Base-by-base conservation (phyloP, 192 early-diverging fungal genomes). In the Lunasporangiospora selenospora region DNA sequence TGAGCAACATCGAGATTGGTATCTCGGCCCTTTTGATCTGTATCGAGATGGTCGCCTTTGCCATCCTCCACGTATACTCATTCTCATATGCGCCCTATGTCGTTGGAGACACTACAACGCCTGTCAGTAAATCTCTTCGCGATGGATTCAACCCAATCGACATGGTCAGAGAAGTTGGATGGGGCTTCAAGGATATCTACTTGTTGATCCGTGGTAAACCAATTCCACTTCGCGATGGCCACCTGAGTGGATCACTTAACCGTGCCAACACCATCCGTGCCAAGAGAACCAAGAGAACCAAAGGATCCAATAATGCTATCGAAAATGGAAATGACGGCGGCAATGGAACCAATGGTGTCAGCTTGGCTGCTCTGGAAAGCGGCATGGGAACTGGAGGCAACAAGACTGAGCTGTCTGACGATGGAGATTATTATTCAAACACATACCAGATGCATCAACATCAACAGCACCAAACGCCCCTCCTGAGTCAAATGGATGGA, bases 41-140 rank as follows among this genome's bases (percentile, higher is more conserved):
- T 49, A 31, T 79, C 16, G 77, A 79, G 55, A 79, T 79, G 77
- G 71, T 75, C 11, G 32, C 69, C 55, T 79, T 79, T 63, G 52
- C 77, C 8, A 62, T 79, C 24, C 5, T 79, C 9, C 77, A 79
- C 37, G 48, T 67, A 26, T 60, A 54, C 42, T 73, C 77, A 9
- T 79, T 79, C 61, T 26, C 47, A n/a, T 79, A 79, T 33, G 16
- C 6, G 11, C 48, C 38, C 11, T 79, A 79, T 41, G 33, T 60
- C 13, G 32, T 57, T 19, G 4, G 30, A 6, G 41, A 41, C 7
- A 44, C 27, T 1, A 34, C 32, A 3, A 77, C 76, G 3, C 55
- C 49, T 6, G 55, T 71, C 23, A 23, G 62, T n/a, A 62, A 56
- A 42, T 63, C 76, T 5, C 52, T 77, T 26, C 52, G 61, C 4